A percentile compares a stretch with the other conserved stretches of the same genome.
Evolutionary conservation across 1,139 yeast genomes (phyloP).

Genomic region (Hyphopichia wangnamkhiaoensis): DNA sequence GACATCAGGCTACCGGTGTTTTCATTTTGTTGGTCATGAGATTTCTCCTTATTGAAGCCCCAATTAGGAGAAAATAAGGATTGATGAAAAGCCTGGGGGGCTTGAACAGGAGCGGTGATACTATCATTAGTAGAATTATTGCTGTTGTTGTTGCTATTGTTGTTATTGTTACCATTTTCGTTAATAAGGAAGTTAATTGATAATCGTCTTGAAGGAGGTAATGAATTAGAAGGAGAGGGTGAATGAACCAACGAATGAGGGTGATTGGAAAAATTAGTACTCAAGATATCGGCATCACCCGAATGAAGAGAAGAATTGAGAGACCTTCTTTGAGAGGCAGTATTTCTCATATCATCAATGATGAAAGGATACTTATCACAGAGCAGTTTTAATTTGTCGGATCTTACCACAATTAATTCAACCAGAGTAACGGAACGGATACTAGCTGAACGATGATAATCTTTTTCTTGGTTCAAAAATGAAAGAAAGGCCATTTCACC

Average conservation of each 20-base stretch:
- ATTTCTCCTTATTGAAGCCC: conserved; percentile 15
- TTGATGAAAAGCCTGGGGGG: conserved; percentile 1
- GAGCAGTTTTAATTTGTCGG: conserved; percentile 50
- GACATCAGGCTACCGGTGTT: too few species aligned
- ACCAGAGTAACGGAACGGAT: conserved; percentile 61
- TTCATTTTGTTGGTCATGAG: too few species aligned
- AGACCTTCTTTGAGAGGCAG: conserved; percentile 55
- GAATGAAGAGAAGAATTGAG: conserved; percentile 7
- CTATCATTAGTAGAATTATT: conserved; percentile 1
- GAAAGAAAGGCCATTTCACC: conserved; percentile 76
- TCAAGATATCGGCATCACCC: neutral
- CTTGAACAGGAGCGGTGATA: neutral
- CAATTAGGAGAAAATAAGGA: conserved; percentile 14
- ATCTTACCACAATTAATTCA: conserved; percentile 60
- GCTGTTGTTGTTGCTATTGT: conserved; percentile 2
- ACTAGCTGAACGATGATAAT: conserved; percentile 53
- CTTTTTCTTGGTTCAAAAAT: conserved; percentile 37
- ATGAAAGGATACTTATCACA: conserved; percentile 60
- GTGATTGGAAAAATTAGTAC: neutral
- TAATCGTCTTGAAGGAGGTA: conserved; percentile 6
- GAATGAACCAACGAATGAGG: neutral
- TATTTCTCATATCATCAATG: conserved; percentile 57
- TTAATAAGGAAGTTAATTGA: conserved; percentile 5
- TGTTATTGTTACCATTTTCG: conserved; percentile 3
- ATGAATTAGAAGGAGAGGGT: conserved; percentile 15